These are phyloP conservation scores for Geotrichum phurueaensis DNA, from an alignment of 1,139 yeast genomes.

Conservation along the genomic window DNA sequence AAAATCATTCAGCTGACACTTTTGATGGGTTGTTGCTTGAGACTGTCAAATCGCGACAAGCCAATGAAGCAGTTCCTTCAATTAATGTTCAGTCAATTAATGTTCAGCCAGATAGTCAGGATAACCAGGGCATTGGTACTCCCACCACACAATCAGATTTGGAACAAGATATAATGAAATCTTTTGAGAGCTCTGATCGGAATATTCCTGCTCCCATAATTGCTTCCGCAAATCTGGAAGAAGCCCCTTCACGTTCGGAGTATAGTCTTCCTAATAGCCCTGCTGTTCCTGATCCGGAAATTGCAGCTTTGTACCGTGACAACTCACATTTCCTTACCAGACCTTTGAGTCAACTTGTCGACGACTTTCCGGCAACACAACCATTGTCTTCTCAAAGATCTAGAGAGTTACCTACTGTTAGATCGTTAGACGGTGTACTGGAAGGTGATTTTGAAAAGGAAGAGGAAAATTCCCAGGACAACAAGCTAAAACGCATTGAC, in stretches of 20 bases:
- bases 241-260: neutral
- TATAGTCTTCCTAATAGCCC: conserved; percentile 11
- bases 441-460: neutral
- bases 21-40: neutral
- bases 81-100: neutral
- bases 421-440: neutral
- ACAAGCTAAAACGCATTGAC: neutral
- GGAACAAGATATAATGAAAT: conserved; percentile 14
- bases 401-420: neutral
- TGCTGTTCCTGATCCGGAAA: conserved; percentile 23
- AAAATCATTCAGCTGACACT: neutral
- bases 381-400: conserved; percentile 12
- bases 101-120: neutral
- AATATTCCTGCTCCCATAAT: neutral
- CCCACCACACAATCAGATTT: conserved; percentile 5
- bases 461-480: neutral
- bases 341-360: conserved; percentile 28
- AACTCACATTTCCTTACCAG: conserved; percentile 30
- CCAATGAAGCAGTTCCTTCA: neutral
- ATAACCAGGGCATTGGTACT: neutral
- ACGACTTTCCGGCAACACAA: conserved; percentile 2
- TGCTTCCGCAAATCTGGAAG: neutral
- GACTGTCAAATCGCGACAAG: neutral
- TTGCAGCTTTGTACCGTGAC: conserved; percentile 33
- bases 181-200: neutral